Evolutionary conservation across 1,284 basidiomycete species (phyloP).

Genomic region (Cryptococcus neoformans): DNA sequence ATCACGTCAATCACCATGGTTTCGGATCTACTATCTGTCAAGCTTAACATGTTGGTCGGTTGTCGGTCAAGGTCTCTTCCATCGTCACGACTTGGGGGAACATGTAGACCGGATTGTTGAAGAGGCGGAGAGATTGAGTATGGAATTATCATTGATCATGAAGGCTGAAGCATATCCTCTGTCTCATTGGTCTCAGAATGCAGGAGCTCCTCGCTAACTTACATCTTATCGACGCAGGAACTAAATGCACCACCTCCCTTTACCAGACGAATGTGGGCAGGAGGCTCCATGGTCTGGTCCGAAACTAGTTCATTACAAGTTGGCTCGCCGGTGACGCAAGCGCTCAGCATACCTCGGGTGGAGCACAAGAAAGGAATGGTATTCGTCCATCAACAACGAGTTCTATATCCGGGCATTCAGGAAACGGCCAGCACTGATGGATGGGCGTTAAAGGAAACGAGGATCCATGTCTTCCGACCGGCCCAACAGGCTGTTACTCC

Average conservation of each 20-base stretch:
- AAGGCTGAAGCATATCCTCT: no score
- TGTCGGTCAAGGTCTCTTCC: no score
- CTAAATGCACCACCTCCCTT: constrained; percentile 64
- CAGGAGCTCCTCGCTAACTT: no score
- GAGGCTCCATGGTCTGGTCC: constrained; percentile 67
- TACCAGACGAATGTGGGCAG: constrained; percentile 77
- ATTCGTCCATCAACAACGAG: constrained; percentile 64
- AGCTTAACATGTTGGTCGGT: no score
- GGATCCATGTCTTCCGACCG: constrained; percentile 70
- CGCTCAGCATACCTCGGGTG: constrained; percentile 57
- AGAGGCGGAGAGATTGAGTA: no score
- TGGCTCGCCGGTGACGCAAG: constrained; percentile 57
- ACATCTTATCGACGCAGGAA: constrained; percentile 21
- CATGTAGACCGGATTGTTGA: no score
- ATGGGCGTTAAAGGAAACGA: constrained; percentile 59
- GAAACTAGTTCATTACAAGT: constrained; percentile 53
- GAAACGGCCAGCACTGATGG: constrained; percentile 37
- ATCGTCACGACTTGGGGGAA: constrained; percentile 47
- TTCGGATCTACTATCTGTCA: no score
- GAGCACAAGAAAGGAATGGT: constrained; percentile 70
- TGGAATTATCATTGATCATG: no score
- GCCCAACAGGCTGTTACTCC: constrained; percentile 19
- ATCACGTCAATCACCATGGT: no score
- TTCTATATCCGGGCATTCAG: constrained; percentile 31
- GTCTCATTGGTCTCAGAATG: no score